A percentile compares a stretch with the other conserved stretches of the same genome.
Conservation (phyloP, 2,329 filamentous ascomycete species). For the Huntiella savannae region DNA sequence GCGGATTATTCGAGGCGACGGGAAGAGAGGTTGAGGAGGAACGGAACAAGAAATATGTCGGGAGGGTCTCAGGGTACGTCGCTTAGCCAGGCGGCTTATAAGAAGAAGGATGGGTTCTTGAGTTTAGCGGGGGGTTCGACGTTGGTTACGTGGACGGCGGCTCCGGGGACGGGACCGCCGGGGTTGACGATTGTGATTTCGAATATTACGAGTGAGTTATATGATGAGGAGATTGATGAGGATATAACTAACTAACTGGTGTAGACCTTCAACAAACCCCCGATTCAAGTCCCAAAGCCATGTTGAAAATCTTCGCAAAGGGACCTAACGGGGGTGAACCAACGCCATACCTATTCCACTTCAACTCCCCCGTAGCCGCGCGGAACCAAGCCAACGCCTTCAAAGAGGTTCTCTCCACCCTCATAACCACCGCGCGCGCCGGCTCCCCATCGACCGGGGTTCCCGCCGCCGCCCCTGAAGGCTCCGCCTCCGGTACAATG, state of each 20-base stretch:
- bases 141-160: slow-evolving; percentile 65
- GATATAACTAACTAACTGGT: no score
- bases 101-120: slow-evolving; percentile 86
- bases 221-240: neutral
- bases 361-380: slow-evolving; percentile 55
- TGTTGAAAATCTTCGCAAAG: slow-evolving; percentile 79
- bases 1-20: no score
- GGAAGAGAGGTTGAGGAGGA: no score
- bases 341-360: slow-evolving; percentile 67
- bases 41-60: no score
- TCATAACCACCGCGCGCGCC: slow-evolving; percentile 52
- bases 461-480: slow-evolving; percentile 19
- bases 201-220: slow-evolving; percentile 58
- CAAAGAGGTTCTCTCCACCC: slow-evolving; percentile 60
- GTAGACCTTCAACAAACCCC: slow-evolving; percentile 89
- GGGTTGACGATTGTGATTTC: slow-evolving; percentile 50
- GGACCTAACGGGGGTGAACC: slow-evolving; percentile 37
- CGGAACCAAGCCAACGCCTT: slow-evolving; percentile 69
- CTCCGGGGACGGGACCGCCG: slow-evolving; percentile 40
- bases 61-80: slow-evolving; percentile 19
- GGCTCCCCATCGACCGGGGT: slow-evolving; percentile 32
- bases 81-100: slow-evolving; percentile 57
- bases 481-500: slow-evolving; percentile 43
- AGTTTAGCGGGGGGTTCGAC: slow-evolving; percentile 54
- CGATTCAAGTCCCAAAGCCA: slow-evolving; percentile 70